Conservation (phyloP, 345 rosid genomes). For the Fremontodendron californicum region DNA sequence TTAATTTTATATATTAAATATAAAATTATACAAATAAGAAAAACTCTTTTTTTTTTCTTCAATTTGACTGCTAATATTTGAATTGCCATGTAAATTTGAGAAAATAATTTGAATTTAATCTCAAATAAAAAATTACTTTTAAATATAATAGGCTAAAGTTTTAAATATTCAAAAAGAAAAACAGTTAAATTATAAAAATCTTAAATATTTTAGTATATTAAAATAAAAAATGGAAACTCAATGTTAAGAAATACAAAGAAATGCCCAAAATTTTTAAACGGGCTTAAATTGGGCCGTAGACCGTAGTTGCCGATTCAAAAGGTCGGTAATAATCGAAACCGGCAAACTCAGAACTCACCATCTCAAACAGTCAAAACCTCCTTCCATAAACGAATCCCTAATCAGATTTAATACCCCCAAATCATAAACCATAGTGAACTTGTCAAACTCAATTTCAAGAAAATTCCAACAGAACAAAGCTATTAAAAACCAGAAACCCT, state of each 20-base stretch:
- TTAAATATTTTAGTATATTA: too few species aligned
- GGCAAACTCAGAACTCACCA: neutral
- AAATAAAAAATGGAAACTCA: too few species aligned
- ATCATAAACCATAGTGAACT: neutral
- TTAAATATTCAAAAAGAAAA: too few species aligned
- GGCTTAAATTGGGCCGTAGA: neutral
- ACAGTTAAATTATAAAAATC: too few species aligned
- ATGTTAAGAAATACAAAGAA: neutral
- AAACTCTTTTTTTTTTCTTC: too few species aligned
- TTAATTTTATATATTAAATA: too few species aligned
- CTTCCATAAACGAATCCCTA: neutral
- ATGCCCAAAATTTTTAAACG: neutral
- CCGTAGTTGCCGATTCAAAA: neutral
- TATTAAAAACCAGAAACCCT: neutral
- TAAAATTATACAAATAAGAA: too few species aligned
- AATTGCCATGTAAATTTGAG: too few species aligned
- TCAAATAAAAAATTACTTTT: too few species aligned
- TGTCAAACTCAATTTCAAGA: neutral
- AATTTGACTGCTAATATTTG: too few species aligned
- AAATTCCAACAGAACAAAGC: neutral
- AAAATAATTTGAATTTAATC: too few species aligned
- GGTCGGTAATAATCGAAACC: neutral
- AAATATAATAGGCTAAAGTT: too few species aligned
- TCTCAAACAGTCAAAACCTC: neutral
- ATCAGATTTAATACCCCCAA: neutral